Evolutionary conservation across 140 eudicot species (phyloP), one percentile per base, ranked within the genome.

Genomic region (Ambrosia hybrid): DNA sequence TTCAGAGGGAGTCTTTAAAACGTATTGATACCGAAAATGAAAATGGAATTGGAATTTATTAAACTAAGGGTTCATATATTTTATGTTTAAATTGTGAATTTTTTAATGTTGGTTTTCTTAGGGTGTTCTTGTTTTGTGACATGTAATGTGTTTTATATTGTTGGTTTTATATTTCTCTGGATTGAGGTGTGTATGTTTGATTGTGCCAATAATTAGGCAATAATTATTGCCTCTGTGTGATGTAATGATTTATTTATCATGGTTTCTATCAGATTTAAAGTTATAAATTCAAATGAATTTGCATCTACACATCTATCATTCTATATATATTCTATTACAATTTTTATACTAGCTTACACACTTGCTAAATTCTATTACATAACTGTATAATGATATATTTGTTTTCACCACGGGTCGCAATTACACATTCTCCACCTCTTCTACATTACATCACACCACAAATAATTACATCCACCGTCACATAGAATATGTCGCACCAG

Each of bases 211-310:
- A 79, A 79, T n/a, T 73, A 21, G 83, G 75, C 17, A 73, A 67
- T 79, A 60, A 58, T 58, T 67, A 58, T 79, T 79, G 83, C 71
- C 72, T 66, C 7, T 6, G 75, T 73, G 83, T 79, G 79, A 73
- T 79, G 76, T 79, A 73, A 59, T 67, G 57, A 67, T 51, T 67
- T 67, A 72, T 57, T 67, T 66, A 49, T 73, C 16, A 73, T 58
- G 49, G 65, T 78, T 78, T 57, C 5, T 13, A 38, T 16, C 9
- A 30, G 39, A 4, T 41, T 55, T 53, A 6, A 78, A 52, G 52
- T 53, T 70, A 9, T 37, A 13, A 58, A 60, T 51, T 48, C 36
- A 38, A n/a, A 60, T 49, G 48, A 64, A 73, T 60, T 33, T 46
- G 57, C 80, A 15, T 34, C 33, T 34, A 52, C 41, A 57, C 41